Evolutionary conservation across 805 yeast genomes (phyloP).

Genomic region (Candida alai): DNA sequence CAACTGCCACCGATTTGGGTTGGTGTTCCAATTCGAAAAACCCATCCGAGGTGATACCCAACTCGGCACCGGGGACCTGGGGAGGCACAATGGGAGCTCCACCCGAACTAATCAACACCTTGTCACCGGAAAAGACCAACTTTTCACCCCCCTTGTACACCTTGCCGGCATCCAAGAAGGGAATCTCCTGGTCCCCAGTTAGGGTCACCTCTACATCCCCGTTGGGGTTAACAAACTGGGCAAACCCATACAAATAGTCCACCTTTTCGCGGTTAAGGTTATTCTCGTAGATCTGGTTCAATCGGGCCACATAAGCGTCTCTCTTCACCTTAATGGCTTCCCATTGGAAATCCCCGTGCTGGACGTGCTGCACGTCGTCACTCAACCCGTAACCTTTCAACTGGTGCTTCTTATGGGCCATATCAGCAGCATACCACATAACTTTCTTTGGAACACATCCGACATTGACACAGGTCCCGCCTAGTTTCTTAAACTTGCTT

Average conservation of each 20-base stretch:
- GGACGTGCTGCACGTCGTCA: slow-evolving; percentile 49
- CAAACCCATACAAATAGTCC: slow-evolving; percentile 82
- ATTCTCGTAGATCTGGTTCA: slow-evolving; percentile 90
- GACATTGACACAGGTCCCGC: slow-evolving; percentile 98
- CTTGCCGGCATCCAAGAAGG: slow-evolving; percentile 28
- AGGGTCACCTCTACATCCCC: slow-evolving; percentile 75
- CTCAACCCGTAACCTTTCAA: slow-evolving; percentile 82
- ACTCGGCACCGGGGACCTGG: slow-evolving; percentile 72
- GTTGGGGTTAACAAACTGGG: slow-evolving; percentile 56
- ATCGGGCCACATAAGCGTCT: slow-evolving; percentile 83
- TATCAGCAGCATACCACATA: slow-evolving; percentile 96
- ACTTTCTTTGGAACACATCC: slow-evolving; percentile 99
- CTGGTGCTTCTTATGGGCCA: slow-evolving; percentile 70
- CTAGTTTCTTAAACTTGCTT: slow-evolving; percentile 62
- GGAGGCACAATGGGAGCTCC: slow-evolving; percentile 76
- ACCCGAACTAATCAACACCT: slow-evolving; percentile 88
- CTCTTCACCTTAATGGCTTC: slow-evolving; percentile 73
- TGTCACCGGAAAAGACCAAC: slow-evolving; percentile 69
- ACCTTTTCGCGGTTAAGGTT: slow-evolving; percentile 88
- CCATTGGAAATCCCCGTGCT: slow-evolving; percentile 71
- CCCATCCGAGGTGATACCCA: slow-evolving; percentile 86
- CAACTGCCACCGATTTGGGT: slow-evolving; percentile 90
- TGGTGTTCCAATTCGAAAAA: slow-evolving; percentile 77
- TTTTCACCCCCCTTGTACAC: slow-evolving; percentile 47
- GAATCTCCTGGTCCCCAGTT: slow-evolving; percentile 37